A percentile compares a stretch with the other conserved stretches of the same genome.
phyloP scores from a whole-genome alignment of 768 basidiomycete species.

The Panus rudis region DNA sequence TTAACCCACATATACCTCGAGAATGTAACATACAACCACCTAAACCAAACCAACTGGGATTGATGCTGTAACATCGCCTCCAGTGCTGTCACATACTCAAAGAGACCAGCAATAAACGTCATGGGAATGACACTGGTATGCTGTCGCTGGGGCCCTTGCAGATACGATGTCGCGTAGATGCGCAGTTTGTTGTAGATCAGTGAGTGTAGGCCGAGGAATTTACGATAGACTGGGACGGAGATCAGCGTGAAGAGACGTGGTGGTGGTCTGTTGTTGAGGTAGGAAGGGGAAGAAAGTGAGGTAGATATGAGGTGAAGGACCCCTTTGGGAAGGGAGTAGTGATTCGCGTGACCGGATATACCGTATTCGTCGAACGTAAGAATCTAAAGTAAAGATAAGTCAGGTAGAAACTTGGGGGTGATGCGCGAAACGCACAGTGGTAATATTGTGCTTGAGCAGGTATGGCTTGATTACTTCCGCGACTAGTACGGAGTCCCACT shows the following conservation, averaged over 20 bases:
- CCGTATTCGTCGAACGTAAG: slow-evolving; percentile 78
- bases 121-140: slow-evolving; percentile 16
- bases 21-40: slow-evolving; percentile 74
- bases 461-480: slow-evolving; percentile 53
- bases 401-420: slow-evolving; percentile 11
- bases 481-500: slow-evolving; percentile 59
- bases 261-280: slow-evolving; percentile 23
- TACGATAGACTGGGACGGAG: slow-evolving; percentile 46
- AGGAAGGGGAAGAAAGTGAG: slow-evolving; percentile 8
- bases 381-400: slow-evolving; percentile 40
- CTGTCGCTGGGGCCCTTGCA: neutral
- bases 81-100: slow-evolving; percentile 49
- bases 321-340: slow-evolving; percentile 60
- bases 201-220: slow-evolving; percentile 53
- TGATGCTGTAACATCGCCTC: slow-evolving; percentile 66
- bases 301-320: slow-evolving; percentile 35
- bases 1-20: slow-evolving; percentile 94
- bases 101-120: slow-evolving; percentile 51
- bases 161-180: neutral
- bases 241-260: slow-evolving; percentile 50
- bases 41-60: slow-evolving; percentile 84
- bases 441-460: slow-evolving; percentile 51
- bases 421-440: slow-evolving; percentile 37
- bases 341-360: slow-evolving; percentile 84
- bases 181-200: slow-evolving; percentile 17